Evolutionary conservation across 345 rosid species (phyloP).

Genomic region (Luvunga scandens): DNA sequence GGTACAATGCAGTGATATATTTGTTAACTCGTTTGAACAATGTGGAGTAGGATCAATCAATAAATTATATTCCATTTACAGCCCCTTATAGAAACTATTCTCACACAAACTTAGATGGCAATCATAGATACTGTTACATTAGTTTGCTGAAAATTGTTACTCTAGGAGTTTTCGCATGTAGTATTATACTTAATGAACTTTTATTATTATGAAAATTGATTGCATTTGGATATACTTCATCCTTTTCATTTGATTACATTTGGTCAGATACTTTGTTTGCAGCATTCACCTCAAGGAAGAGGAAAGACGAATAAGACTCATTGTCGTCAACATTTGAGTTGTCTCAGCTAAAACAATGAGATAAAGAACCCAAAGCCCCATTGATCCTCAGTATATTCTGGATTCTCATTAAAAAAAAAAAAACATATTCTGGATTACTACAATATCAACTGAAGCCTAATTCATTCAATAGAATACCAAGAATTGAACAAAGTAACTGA

Average conservation of each 20-base stretch:
- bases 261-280: not conserved
- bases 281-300: not conserved
- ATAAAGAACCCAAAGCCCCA: not conserved
- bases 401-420: too few relatives aligned
- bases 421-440: not conserved
- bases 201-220: not conserved
- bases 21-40: not conserved
- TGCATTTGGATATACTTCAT: not conserved
- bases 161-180: too few relatives aligned
- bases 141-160: too few relatives aligned
- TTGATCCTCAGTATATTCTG: not conserved
- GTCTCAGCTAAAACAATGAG: not conserved
- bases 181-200: not conserved
- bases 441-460: not conserved
- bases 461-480: not conserved
- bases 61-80: not conserved
- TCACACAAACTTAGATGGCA: not conserved
- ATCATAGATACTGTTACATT: not conserved
- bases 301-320: not conserved
- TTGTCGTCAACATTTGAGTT: not conserved
- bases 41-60: not conserved
- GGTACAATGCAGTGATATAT: not conserved
- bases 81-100: not conserved
- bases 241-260: not conserved
- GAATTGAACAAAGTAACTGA: not conserved